phyloP scores from a whole-genome alignment of 306 rosid species.

The Mucuna pruriens region DNA sequence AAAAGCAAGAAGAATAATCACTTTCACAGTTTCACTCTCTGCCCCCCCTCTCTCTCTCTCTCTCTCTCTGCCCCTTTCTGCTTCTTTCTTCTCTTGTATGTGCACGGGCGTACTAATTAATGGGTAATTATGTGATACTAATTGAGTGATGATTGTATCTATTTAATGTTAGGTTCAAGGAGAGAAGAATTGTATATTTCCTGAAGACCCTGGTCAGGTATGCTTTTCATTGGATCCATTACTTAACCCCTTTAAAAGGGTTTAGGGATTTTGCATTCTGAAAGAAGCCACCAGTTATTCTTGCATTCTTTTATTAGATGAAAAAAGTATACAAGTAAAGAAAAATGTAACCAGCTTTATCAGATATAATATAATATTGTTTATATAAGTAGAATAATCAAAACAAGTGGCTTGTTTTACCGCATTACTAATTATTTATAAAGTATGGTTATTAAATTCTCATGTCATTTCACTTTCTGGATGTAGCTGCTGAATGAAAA shows the following conservation, averaged over 20 bases:
- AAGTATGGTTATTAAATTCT: conserved; percentile 18
- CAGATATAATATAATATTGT: conserved; percentile 31
- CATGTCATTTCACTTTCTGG: conserved; percentile 21
- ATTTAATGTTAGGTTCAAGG: conserved; percentile 74
- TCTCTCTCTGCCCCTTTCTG: background rate
- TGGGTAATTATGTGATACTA: conserved; percentile 46
- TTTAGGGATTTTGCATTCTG: conserved; percentile 39
- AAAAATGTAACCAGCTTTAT: conserved; percentile 44
- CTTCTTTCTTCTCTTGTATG: conserved; percentile 22
- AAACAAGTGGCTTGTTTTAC: conserved; percentile 6
- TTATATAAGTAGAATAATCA: conserved; percentile 10
- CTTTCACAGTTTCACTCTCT: conserved; percentile 13
- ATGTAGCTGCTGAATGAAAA: conserved; percentile 74
- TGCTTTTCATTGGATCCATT: conserved; percentile 60
- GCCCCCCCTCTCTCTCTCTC: background rate
- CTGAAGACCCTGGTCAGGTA: conserved; percentile 99
- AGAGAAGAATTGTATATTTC: conserved; percentile 86
- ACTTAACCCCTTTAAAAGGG: conserved; percentile 27
- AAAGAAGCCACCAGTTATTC: conserved; percentile 15
- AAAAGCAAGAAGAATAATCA: conserved; percentile 39
- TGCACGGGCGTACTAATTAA: conserved; percentile 29
- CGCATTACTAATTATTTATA: conserved; percentile 4
- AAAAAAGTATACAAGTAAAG: conserved; percentile 32
- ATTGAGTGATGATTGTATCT: conserved; percentile 54
- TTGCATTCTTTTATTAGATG: conserved; percentile 29